Conservation (phyloP, 148 eudicot species). For the Rhododendron ferrugineum region DNA sequence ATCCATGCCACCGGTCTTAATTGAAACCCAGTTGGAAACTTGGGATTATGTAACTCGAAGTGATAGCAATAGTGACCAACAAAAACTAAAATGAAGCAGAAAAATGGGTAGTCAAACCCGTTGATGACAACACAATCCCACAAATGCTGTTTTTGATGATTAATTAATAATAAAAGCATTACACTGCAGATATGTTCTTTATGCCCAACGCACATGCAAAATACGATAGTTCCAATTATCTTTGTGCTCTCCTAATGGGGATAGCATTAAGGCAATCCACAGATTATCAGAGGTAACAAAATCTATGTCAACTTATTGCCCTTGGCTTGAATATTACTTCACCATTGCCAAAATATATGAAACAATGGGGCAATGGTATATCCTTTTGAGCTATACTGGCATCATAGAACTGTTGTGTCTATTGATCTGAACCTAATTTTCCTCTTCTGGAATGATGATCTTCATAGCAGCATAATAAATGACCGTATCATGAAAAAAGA, state of each 20-base stretch:
- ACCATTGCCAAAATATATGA: not conserved
- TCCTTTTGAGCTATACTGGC: not conserved
- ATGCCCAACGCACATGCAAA: not conserved
- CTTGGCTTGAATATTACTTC: not conserved
- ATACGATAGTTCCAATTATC: not conserved
- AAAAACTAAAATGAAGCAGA: not conserved
- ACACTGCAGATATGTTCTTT: not conserved
- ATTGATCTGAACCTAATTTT: not conserved
- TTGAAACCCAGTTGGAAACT: not conserved
- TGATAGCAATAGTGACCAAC: not conserved
- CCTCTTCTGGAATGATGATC: not conserved
- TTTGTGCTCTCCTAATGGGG: not conserved
- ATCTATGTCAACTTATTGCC: not conserved
- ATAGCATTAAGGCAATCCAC: not conserved
- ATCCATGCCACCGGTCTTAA: not conserved
- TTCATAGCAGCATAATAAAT: too few relatives aligned
- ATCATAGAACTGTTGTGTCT: not conserved
- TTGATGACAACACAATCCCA: not conserved
- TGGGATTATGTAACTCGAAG: not conserved
- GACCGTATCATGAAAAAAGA: not conserved
- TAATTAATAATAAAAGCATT: not conserved
- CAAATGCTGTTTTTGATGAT: not conserved
- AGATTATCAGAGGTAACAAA: not conserved
- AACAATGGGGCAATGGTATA: not conserved
- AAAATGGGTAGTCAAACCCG: not conserved